Conservation (phyloP, 768 basidiomycete genomes). For the Russula brevipes region DNA sequence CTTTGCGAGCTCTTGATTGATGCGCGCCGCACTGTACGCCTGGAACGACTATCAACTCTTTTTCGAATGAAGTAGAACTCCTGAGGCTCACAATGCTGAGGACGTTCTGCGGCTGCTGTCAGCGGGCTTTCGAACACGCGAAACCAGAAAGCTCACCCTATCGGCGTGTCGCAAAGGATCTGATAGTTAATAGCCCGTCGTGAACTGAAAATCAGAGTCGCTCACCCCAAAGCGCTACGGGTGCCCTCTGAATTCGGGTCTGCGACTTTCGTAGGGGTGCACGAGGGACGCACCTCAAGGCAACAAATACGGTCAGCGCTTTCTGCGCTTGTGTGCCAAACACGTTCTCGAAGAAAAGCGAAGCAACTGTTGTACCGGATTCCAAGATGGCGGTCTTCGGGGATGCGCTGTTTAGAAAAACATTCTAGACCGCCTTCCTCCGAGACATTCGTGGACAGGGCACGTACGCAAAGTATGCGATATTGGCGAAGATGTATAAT, state of each 20-base stretch:
- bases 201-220: background rate
- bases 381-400: constrained; percentile 46
- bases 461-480: constrained; percentile 51
- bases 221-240: constrained; percentile 36
- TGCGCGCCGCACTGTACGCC: constrained; percentile 47
- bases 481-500: constrained; percentile 52
- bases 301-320: constrained; percentile 53
- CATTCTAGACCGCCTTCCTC: background rate
- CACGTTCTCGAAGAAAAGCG: constrained; percentile 54
- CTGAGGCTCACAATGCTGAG: constrained; percentile 5
- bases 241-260: background rate
- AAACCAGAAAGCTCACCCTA: constrained; percentile 7
- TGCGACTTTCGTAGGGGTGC: background rate
- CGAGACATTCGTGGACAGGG: background rate
- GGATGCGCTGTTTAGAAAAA: constrained; percentile 32
- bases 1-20: constrained; percentile 61
- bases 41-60: constrained; percentile 22
- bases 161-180: background rate
- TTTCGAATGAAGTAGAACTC: background rate
- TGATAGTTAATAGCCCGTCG: background rate
- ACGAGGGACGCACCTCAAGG: constrained; percentile 40
- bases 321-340: constrained; percentile 50
- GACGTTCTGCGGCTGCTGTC: constrained; percentile 12
- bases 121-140: background rate
- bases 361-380: constrained; percentile 52